Evolutionary conservation across 495 filamentous ascomycete genomes (phyloP).

Genomic region (Xylaria sp.): DNA sequence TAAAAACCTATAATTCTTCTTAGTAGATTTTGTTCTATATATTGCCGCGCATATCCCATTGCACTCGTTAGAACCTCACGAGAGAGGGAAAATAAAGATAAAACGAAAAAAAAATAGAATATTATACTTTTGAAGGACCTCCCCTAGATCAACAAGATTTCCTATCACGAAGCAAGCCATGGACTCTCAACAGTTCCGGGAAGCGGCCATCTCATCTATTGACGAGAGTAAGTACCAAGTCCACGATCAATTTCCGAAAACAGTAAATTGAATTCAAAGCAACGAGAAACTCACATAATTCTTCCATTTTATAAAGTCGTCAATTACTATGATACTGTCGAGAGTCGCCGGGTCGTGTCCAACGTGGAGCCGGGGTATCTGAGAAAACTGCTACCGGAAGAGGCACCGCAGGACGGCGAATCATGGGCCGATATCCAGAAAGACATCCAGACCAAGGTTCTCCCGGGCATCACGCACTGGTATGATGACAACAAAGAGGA

Average conservation of each 20-base stretch:
- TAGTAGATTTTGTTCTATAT: not conserved
- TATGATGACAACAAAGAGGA: slow-evolving; percentile 36
- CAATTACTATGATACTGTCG: slow-evolving; percentile 80
- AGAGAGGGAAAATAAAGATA: not conserved
- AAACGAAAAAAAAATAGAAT: not conserved
- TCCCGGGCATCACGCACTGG: slow-evolving; percentile 96
- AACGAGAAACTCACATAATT: slow-evolving; percentile 12
- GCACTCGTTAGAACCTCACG: not conserved
- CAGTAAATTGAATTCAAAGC: not conserved
- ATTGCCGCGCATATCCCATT: not conserved
- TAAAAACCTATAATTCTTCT: not conserved
- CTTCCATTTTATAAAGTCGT: slow-evolving; percentile 63
- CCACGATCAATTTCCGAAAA: not conserved
- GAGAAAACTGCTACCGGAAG: slow-evolving; percentile 74
- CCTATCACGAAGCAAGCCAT: slow-evolving; percentile 52
- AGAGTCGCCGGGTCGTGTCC: slow-evolving; percentile 74
- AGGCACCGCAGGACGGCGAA: slow-evolving; percentile 76
- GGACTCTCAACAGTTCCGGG: slow-evolving; percentile 82
- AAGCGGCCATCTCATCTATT: slow-evolving; percentile 80
- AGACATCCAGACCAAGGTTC: slow-evolving; percentile 87
- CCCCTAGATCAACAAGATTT: not conserved
- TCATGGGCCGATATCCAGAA: slow-evolving; percentile 80
- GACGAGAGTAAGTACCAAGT: slow-evolving; percentile 75
- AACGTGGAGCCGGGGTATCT: slow-evolving; percentile 88
- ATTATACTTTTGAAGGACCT: slow-evolving; percentile 20